Evolutionary conservation across 306 rosid genomes (phyloP).

Genomic region (Vigna hirtella): DNA sequence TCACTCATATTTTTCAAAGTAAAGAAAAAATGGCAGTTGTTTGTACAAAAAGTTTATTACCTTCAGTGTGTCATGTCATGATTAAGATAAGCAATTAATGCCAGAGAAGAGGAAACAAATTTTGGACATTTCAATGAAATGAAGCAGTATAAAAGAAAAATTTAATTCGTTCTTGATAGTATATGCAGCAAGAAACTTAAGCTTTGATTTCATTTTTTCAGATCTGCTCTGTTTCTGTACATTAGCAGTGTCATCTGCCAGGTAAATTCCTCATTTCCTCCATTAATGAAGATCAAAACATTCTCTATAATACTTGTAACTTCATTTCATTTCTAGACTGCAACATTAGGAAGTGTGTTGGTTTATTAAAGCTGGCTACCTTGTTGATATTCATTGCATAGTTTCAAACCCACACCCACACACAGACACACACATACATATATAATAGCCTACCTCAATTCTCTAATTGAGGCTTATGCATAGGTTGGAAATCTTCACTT

Average conservation of each 20-base stretch:
- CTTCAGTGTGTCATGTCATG: not conserved
- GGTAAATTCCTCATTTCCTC: slow-evolving; percentile 48
- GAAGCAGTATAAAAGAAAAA: slow-evolving; percentile 9
- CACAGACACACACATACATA: no score
- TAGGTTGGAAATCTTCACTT: no score
- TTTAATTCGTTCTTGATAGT: slow-evolving; percentile 24
- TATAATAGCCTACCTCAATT: no score
- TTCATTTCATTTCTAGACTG: slow-evolving; percentile 6
- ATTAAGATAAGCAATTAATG: not conserved
- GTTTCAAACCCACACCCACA: no score
- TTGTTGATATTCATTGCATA: slow-evolving; percentile 4
- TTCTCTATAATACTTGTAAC: not conserved
- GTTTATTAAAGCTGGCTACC: slow-evolving; percentile 6
- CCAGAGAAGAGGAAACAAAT: not conserved
- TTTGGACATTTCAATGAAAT: not conserved
- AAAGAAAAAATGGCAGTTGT: not conserved
- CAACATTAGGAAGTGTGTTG: not conserved
- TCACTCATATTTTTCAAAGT: not conserved
- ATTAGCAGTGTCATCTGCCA: slow-evolving; percentile 61
- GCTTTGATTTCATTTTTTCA: slow-evolving; percentile 52
- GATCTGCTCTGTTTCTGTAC: slow-evolving; percentile 63
- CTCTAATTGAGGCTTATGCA: no score
- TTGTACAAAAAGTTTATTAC: not conserved
- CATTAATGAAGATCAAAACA: slow-evolving; percentile 3
- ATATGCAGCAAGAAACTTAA: slow-evolving; percentile 26